Conservation (phyloP, 2,329 filamentous ascomycete species). For the Xylaria sp. region DNA sequence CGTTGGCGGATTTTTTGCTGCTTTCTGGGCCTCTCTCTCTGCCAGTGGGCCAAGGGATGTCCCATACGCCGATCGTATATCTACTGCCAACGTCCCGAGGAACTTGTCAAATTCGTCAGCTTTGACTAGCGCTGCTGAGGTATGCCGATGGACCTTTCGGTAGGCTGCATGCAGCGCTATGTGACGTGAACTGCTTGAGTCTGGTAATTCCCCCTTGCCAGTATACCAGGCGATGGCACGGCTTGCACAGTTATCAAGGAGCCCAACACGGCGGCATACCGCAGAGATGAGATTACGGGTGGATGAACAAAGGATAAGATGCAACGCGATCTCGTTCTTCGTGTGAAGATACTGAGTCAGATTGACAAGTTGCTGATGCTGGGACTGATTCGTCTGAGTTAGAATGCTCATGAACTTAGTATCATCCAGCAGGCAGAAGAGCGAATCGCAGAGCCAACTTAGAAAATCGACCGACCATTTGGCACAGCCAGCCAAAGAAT, state of each 20-base stretch:
- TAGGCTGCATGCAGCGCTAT: constrained; percentile 63
- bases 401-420: constrained; percentile 57
- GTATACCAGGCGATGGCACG: constrained; percentile 59
- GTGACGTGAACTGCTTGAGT: constrained; percentile 52
- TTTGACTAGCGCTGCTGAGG: constrained; percentile 59
- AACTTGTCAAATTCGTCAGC: constrained; percentile 68
- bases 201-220: constrained; percentile 47
- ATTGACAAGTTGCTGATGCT: constrained; percentile 50
- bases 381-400: constrained; percentile 43
- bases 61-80: constrained; percentile 59
- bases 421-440: constrained; percentile 62
- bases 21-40: constrained; percentile 51
- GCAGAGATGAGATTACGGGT: constrained; percentile 75
- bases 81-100: constrained; percentile 54
- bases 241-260: constrained; percentile 58
- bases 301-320: constrained; percentile 74
- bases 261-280: constrained; percentile 66
- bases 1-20: constrained; percentile 53
- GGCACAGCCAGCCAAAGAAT: constrained; percentile 73
- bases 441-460: constrained; percentile 64
- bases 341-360: constrained; percentile 58
- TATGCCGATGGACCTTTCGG: constrained; percentile 58
- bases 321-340: constrained; percentile 63
- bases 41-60: constrained; percentile 51
- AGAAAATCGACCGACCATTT: constrained; percentile 79